phyloP scores from a whole-genome alignment of 371 early-diverging fungal species.

The Furculomyces boomerangus region DNA sequence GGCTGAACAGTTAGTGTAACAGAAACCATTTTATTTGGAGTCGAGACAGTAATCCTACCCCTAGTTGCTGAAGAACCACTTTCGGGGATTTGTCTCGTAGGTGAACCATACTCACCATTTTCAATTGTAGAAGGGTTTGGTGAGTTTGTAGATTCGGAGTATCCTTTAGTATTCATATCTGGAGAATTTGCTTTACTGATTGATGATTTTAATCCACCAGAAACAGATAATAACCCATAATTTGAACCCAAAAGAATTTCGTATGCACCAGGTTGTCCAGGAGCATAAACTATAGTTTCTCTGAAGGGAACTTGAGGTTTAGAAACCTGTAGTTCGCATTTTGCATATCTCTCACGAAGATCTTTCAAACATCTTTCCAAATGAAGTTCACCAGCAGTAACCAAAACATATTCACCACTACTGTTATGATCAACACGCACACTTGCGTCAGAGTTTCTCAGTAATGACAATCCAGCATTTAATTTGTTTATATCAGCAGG shows the following conservation, averaged over 20 bases:
- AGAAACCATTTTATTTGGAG: slow-evolving; percentile 47
- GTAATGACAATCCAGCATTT: slow-evolving; percentile 61
- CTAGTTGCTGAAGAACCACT: slow-evolving; percentile 7
- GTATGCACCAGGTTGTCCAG: slow-evolving; percentile 11
- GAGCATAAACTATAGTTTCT: slow-evolving; percentile 61
- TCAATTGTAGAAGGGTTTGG: not conserved
- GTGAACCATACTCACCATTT: not conserved
- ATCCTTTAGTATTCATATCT: too few relatives aligned
- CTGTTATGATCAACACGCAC: slow-evolving; percentile 72
- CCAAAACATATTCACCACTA: slow-evolving; percentile 90
- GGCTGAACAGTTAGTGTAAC: slow-evolving; percentile 62
- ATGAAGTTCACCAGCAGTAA: slow-evolving; percentile 93
- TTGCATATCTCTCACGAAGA: slow-evolving; percentile 80
- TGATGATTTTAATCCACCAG: too few relatives aligned
- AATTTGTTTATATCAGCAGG: slow-evolving; percentile 69
- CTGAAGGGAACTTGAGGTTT: slow-evolving; percentile 95
- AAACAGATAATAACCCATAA: too few relatives aligned
- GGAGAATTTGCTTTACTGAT: too few relatives aligned
- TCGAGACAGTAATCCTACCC: slow-evolving; percentile 45
- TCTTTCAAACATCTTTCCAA: slow-evolving; percentile 89
- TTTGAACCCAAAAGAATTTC: not conserved
- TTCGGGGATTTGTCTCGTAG: too few relatives aligned
- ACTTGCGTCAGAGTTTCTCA: slow-evolving; percentile 88
- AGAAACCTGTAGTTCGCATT: slow-evolving; percentile 81
- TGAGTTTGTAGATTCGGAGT: too few relatives aligned